These are phyloP conservation scores for Aspergillus sp. DNA, from an alignment of 2,329 filamentous ascomycete genomes.

Conservation along the genomic window DNA sequence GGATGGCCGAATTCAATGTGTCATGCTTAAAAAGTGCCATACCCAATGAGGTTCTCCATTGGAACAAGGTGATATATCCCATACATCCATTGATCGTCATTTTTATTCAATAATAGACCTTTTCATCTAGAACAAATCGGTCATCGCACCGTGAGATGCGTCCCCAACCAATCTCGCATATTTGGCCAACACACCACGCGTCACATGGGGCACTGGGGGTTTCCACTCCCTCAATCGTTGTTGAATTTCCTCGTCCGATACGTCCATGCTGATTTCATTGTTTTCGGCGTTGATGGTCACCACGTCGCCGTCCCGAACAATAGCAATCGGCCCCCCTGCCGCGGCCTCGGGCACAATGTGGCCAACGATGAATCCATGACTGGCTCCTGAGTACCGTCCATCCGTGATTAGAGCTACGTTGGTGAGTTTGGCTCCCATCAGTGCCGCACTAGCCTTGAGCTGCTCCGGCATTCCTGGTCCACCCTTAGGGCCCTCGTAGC, in stretches of 20 bases:
- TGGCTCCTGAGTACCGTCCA: conserved; percentile 81
- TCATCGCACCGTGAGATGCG: conserved; percentile 87
- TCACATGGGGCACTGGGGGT: conserved; percentile 66
- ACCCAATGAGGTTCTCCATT: neutral
- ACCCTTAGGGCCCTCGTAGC: conserved; percentile 90
- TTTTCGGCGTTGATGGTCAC: conserved; percentile 81
- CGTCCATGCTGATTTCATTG: conserved; percentile 67
- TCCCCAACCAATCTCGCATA: conserved; percentile 84
- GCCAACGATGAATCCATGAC: conserved; percentile 89
- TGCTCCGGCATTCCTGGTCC: conserved; percentile 97
- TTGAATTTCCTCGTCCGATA: conserved; percentile 67
- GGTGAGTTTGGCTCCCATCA: conserved; percentile 84
- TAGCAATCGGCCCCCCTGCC: conserved; percentile 79
- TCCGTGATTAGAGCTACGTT: conserved; percentile 92
- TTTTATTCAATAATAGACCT: conserved; percentile 4
- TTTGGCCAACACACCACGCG: conserved; percentile 81
- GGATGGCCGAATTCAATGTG: no score
- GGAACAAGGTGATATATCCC: neutral
- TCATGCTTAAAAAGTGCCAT: neutral
- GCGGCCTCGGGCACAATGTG: conserved; percentile 90
- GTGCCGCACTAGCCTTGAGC: conserved; percentile 78
- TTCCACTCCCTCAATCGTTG: conserved; percentile 63
- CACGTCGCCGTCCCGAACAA: conserved; percentile 73
- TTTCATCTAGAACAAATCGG: conserved; percentile 59
- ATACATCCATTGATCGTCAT: neutral